These are phyloP conservation scores for Antitrichia curtipendula DNA, from an alignment of 225 moss, liverwort and hornwort genomes.

Conservation along the genomic window DNA sequence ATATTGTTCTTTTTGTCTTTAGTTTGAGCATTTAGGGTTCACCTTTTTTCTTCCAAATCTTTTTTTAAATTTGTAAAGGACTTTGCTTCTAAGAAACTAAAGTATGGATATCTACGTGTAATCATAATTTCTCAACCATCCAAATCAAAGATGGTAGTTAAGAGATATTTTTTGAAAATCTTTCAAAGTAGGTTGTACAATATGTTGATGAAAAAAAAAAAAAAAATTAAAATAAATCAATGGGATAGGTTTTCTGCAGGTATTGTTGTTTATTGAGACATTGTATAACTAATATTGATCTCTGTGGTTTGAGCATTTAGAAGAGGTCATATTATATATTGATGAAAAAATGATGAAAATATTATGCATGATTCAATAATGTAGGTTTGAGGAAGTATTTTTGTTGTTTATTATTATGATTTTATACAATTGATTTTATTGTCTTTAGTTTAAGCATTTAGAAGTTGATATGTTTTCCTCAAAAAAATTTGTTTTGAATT, in stretches of 20 bases:
- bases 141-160: background rate
- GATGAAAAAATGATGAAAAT: background rate
- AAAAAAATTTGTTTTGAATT: background rate
- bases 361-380: rapidly evolving
- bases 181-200: background rate
- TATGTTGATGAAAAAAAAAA: background rate
- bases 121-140: background rate
- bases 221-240: background rate
- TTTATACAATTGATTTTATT: background rate
- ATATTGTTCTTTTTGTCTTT: background rate
- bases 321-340: background rate
- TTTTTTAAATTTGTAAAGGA: background rate
- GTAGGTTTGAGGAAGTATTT: background rate
- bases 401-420: background rate
- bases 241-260: background rate
- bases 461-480: background rate
- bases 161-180: background rate
- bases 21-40: background rate
- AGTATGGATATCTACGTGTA: rapidly evolving
- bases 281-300: too few species aligned
- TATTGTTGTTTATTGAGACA: background rate
- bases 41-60: background rate
- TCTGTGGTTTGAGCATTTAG: background rate
- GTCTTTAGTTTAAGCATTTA: background rate
- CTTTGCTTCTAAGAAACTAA: background rate